These are phyloP conservation scores for Aspergillus pseudoglaucus DNA, from an alignment of 2,329 filamentous ascomycete genomes.

Conservation along the genomic window DNA sequence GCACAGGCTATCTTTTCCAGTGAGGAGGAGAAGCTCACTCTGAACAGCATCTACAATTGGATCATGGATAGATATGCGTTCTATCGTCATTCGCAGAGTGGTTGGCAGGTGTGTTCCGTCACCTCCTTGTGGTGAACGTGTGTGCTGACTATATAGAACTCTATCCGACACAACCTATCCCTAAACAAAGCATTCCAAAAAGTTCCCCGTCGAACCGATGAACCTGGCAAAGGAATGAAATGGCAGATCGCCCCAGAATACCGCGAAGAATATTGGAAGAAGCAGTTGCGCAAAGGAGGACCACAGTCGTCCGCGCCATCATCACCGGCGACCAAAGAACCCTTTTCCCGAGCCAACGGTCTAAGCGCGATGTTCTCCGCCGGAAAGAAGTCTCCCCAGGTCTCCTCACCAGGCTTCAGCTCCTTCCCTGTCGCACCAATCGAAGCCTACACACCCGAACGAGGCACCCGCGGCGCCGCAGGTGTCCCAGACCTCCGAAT, in stretches of 20 bases:
- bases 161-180: slow-evolving; percentile 92
- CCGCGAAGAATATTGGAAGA: slow-evolving; percentile 80
- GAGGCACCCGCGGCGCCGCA: slow-evolving; percentile 35
- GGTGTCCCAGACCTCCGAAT: slow-evolving; percentile 23
- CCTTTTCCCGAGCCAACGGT: slow-evolving; percentile 31
- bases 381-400: slow-evolving; percentile 31
- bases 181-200: slow-evolving; percentile 94
- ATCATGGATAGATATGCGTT: slow-evolving; percentile 90
- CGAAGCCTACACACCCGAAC: slow-evolving; percentile 44
- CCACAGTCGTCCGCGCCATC: slow-evolving; percentile 41
- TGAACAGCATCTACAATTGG: slow-evolving; percentile 88
- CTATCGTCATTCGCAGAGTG: slow-evolving; percentile 75
- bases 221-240: slow-evolving; percentile 98
- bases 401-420: slow-evolving; percentile 35
- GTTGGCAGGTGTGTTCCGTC: slow-evolving; percentile 61
- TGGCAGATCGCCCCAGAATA: slow-evolving; percentile 87
- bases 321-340: slow-evolving; percentile 40
- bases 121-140: too few relatives aligned
- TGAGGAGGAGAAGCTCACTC: slow-evolving; percentile 77
- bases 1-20: slow-evolving; percentile 90
- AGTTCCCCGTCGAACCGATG: slow-evolving; percentile 82
- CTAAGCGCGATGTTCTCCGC: slow-evolving; percentile 37
- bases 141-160: slow-evolving; percentile 52
- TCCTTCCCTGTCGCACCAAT: slow-evolving; percentile 37
- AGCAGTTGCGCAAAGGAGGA: slow-evolving; percentile 43